These are phyloP conservation scores for Psidium friedrichsthalianum DNA, from an alignment of 345 rosid genomes.

Conservation along the genomic window DNA sequence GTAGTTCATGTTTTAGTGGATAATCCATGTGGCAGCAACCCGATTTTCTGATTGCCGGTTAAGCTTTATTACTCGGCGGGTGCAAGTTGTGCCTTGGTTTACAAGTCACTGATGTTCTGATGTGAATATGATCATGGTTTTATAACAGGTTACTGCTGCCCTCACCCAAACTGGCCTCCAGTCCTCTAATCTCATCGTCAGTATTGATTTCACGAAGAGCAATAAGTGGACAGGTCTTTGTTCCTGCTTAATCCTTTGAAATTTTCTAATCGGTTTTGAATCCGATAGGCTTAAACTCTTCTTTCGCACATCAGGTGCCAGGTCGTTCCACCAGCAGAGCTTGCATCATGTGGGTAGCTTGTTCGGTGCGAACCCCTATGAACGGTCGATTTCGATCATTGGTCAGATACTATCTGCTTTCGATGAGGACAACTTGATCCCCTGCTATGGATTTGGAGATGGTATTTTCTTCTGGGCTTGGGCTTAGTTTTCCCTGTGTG, in stretches of 20 bases:
- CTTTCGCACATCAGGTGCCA: slow-evolving; percentile 21
- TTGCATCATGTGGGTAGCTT: slow-evolving; percentile 13
- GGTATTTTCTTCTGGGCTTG: no score
- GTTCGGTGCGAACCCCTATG: no score
- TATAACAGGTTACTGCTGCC: slow-evolving; percentile 67
- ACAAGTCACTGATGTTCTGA: not conserved
- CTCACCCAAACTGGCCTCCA: slow-evolving; percentile 77
- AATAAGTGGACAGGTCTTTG: slow-evolving; percentile 87
- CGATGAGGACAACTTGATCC: no score
- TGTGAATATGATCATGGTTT: not conserved
- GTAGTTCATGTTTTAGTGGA: not conserved
- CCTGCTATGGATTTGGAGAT: no score
- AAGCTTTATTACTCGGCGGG: not conserved
- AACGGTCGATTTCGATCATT: no score
- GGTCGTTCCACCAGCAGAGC: slow-evolving; percentile 26
- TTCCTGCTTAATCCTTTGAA: not conserved
- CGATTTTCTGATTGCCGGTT: not conserved
- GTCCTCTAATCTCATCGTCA: slow-evolving; percentile 87
- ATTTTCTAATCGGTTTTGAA: not conserved
- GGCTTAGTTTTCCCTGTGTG: no score
- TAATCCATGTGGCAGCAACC: not conserved
- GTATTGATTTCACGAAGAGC: slow-evolving; percentile 94
- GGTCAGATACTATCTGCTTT: no score
- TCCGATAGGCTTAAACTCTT: slow-evolving; percentile 2
- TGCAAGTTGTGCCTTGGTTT: not conserved